Evolutionary conservation across 2,329 filamentous ascomycete genomes (phyloP).

Genomic region (Aspergillus ustus): DNA sequence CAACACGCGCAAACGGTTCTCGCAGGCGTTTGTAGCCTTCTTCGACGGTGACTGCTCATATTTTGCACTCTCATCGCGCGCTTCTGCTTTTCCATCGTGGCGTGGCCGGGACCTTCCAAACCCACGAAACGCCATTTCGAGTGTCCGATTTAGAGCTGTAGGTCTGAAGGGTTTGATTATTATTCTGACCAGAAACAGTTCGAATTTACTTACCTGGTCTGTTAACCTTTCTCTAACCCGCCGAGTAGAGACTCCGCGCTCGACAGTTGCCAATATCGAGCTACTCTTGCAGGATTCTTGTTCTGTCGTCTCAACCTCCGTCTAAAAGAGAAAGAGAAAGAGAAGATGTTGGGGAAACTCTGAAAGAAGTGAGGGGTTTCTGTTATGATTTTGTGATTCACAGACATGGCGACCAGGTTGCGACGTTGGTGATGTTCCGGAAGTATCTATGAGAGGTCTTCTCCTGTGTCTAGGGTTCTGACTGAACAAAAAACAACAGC

Average conservation of each 20-base stretch:
- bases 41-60: not conserved
- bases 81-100: not conserved
- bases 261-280: not conserved
- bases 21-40: not conserved
- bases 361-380: conserved; percentile 1
- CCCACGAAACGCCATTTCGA: not conserved
- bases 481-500: not conserved
- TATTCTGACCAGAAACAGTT: not conserved
- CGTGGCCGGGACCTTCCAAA: not conserved
- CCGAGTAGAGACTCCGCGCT: not conserved
- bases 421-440: conserved; percentile 3
- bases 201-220: not conserved
- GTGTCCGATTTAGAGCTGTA: not conserved
- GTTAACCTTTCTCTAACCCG: not conserved
- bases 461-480: not conserved
- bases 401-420: conserved; percentile 11
- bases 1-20: not conserved
- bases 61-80: not conserved
- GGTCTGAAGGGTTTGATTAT: not conserved
- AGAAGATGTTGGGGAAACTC: not conserved
- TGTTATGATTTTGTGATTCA: conserved; percentile 3
- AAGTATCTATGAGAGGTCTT: not conserved
- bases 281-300: not conserved
- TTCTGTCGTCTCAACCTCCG: not conserved
- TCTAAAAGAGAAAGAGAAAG: not conserved